Evolutionary conservation across 306 rosid species (phyloP), one percentile per base, ranked within the genome.

Genomic region (Cotoneaster glaucophyllus): DNA sequence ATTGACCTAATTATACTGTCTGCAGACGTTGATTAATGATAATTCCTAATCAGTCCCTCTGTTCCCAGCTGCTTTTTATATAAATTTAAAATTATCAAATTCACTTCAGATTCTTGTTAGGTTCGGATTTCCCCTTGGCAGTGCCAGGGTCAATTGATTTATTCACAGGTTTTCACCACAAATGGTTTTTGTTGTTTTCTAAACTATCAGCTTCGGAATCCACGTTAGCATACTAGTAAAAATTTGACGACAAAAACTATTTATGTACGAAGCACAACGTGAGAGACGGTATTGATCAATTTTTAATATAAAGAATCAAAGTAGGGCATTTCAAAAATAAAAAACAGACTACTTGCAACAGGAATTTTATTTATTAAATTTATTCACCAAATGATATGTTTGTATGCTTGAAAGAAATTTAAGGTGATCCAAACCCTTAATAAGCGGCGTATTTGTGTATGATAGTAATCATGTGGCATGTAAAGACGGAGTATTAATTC

Each of bases 11-110:
- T 63, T 69, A 69, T 48, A 71, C 65, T 69, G 41, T 10, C 62
- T 67, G 72, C 62, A 62, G 80, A 80, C 76, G 74, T 34, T 65
- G 62, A 62, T 29, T 62, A 62, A 62, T 44, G 1, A 61, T 44
- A 63, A 43, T 43, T 43, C 45, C 28, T 52, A 50, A 21, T 79
- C 83, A 61, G 45, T 68, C 64, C 7, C 74, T 34, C 39, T 2
- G 52, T 64, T 56, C 44, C 66, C 28, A 21, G 41, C 70, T 4
- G 41, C 5, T 19, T 21, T 50, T 37, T 9, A 52, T 54, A 19
- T 48, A 15, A 32, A 53, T 6, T 37, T 37, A 37, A 7, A 7
- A 37, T 14, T 17, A 64, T 45, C 39, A 62, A 77, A 64, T 71
- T 71, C 67, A 56, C 69, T 29, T 56, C 52, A 67, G 11, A 67